Evolutionary conservation across 768 basidiomycete species (phyloP).

Genomic region (Mycena galopus): DNA sequence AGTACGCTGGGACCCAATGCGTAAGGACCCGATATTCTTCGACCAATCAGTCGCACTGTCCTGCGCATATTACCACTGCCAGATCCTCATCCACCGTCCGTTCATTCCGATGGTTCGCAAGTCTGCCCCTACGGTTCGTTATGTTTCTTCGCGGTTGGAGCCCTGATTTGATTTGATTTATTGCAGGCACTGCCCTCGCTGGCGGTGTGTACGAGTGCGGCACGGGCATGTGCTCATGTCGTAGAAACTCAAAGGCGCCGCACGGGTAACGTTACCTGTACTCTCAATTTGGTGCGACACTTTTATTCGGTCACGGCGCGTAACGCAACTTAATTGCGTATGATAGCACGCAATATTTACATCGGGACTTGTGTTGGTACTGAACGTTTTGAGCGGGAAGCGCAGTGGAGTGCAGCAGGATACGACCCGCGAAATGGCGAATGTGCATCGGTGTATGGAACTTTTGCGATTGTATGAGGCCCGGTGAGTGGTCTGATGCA

Average conservation of each 20-base stretch:
- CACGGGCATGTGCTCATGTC: slow-evolving; percentile 80
- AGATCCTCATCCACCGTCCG: slow-evolving; percentile 83
- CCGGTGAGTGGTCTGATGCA: slow-evolving; percentile 42
- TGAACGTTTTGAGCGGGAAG: slow-evolving; percentile 77
- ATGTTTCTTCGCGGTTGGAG: too few species aligned
- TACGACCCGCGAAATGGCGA: slow-evolving; percentile 63
- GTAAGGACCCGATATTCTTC: slow-evolving; percentile 55
- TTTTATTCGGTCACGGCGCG: background rate
- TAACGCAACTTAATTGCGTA: background rate
- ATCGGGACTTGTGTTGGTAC: slow-evolving; percentile 66
- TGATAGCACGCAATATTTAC: slow-evolving; percentile 51
- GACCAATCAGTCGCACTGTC: slow-evolving; percentile 70
- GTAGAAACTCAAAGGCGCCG: slow-evolving; percentile 57
- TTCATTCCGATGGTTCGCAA: slow-evolving; percentile 69
- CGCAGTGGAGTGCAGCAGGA: slow-evolving; percentile 60
- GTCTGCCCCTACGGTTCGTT: background rate
- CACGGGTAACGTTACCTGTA: background rate
- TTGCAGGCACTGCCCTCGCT: slow-evolving; percentile 52
- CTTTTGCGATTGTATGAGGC: slow-evolving; percentile 57
- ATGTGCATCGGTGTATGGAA: slow-evolving; percentile 72
- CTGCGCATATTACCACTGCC: slow-evolving; percentile 59
- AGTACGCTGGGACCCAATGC: slow-evolving; percentile 61
- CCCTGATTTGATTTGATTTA: background rate
- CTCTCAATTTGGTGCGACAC: background rate
- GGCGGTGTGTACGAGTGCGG: slow-evolving; percentile 87